phyloP scores from a whole-genome alignment of 2,329 filamentous ascomycete species.

The Aspergillus sp. region DNA sequence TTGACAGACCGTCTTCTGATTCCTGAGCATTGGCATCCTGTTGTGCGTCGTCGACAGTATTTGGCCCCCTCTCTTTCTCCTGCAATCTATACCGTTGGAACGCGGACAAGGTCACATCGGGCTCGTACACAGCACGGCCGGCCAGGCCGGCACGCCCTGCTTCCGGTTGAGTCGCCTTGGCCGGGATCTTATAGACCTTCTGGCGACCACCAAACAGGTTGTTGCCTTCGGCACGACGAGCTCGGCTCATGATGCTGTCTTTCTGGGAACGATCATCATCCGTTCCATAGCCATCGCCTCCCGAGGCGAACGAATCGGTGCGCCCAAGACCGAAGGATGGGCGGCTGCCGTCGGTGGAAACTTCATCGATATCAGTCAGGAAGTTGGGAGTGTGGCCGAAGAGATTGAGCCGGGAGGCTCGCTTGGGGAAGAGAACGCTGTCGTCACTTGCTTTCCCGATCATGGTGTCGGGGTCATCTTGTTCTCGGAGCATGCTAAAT shows the following conservation, averaged over 20 bases:
- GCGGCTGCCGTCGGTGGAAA: slow-evolving; percentile 64
- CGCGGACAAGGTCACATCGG: slow-evolving; percentile 77
- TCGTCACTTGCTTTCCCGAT: slow-evolving; percentile 94
- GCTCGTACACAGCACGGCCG: slow-evolving; percentile 74
- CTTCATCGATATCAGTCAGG: slow-evolving; percentile 84
- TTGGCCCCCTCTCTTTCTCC: slow-evolving; percentile 49
- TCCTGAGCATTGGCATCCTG: slow-evolving; percentile 39
- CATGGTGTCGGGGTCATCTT: slow-evolving; percentile 85
- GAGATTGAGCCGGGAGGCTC: slow-evolving; percentile 73
- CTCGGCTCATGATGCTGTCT: slow-evolving; percentile 77
- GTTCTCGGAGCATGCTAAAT: slow-evolving; percentile 95
- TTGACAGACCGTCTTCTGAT: slow-evolving; percentile 48
- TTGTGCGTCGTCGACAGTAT: slow-evolving; percentile 33
- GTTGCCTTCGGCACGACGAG: slow-evolving; percentile 84
- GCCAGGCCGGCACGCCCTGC: slow-evolving; percentile 47
- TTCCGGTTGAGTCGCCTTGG: slow-evolving; percentile 37
- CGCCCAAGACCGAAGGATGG: slow-evolving; percentile 60
- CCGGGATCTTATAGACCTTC: slow-evolving; percentile 86
- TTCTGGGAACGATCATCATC: slow-evolving; percentile 63
- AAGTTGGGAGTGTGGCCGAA: slow-evolving; percentile 61
- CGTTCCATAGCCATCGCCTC: slow-evolving; percentile 56
- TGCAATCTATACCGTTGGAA: slow-evolving; percentile 71
- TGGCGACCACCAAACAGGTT: slow-evolving; percentile 91
- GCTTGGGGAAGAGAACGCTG: slow-evolving; percentile 80
- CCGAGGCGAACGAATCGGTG: slow-evolving; percentile 62